phyloP scores from a whole-genome alignment of 495 filamentous ascomycete genomes.

The Wilcoxina mikolae region DNA sequence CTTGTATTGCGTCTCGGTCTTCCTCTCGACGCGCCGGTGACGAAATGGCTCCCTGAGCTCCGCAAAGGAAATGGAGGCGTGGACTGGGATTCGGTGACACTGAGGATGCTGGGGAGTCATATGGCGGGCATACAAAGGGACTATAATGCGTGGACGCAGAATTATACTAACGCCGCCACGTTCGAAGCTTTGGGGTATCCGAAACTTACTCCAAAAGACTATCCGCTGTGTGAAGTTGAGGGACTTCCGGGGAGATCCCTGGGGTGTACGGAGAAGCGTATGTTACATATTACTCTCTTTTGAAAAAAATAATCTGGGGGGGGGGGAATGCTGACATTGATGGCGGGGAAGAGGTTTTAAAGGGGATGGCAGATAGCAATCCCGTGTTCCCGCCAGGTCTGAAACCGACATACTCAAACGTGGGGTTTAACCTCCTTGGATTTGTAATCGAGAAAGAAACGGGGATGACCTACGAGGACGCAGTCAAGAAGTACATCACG shows the following conservation, averaged over 20 bases:
- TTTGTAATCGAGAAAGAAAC: slow-evolving; percentile 33
- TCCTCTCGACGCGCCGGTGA: slow-evolving; percentile 28
- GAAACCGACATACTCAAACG: slow-evolving; percentile 37
- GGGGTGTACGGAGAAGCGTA: background rate
- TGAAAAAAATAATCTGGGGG: too few species aligned
- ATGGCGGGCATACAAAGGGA: slow-evolving; percentile 30
- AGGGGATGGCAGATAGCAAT: slow-evolving; percentile 28
- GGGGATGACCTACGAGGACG: slow-evolving; percentile 29
- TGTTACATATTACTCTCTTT: background rate
- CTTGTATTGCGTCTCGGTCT: slow-evolving; percentile 22
- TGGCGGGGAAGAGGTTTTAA: background rate
- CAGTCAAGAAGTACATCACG: slow-evolving; percentile 31
- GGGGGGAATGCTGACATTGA: too few species aligned
- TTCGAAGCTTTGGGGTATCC: too few species aligned
- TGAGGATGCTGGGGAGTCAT: slow-evolving; percentile 35
- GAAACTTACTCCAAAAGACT: too few species aligned
- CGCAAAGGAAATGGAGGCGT: slow-evolving; percentile 22
- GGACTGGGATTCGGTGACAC: slow-evolving; percentile 36
- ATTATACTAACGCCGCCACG: too few species aligned
- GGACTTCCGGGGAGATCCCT: slow-evolving; percentile 7
- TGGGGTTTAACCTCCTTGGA: slow-evolving; percentile 35
- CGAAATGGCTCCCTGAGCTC: slow-evolving; percentile 37
- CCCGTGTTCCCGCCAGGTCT: slow-evolving; percentile 32
- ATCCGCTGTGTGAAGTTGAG: slow-evolving; percentile 21
- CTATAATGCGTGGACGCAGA: too few species aligned